phyloP scores from a whole-genome alignment of 2,329 filamentous ascomycete genomes.

The Cladorrhinum sp. region DNA sequence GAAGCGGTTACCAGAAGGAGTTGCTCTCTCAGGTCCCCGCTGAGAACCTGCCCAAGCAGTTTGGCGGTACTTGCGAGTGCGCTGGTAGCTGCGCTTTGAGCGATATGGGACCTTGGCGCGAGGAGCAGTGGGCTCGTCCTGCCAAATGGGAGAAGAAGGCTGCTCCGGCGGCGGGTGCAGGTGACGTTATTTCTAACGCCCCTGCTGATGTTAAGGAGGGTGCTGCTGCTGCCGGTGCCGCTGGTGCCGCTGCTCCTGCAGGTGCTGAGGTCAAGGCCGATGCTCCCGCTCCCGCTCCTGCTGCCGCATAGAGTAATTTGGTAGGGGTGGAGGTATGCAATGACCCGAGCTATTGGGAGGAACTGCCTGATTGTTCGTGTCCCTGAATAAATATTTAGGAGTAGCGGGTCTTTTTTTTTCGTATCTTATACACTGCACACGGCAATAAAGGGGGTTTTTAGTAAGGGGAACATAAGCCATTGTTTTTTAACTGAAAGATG shows the following conservation, averaged over 20 bases:
- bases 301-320: conserved; percentile 28
- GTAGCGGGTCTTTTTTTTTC: not conserved
- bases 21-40: conserved; percentile 78
- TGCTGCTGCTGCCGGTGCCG: conserved; percentile 35
- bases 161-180: conserved; percentile 43
- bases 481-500: not conserved
- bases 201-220: conserved; percentile 34
- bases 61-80: conserved; percentile 83
- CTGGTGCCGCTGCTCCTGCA: conserved; percentile 31
- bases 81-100: conserved; percentile 78
- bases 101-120: conserved; percentile 87
- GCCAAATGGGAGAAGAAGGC: conserved; percentile 64
- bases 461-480: not conserved
- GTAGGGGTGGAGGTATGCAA: not conserved
- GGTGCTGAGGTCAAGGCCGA: conserved; percentile 28
- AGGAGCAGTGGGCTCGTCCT: conserved; percentile 63
- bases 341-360: not conserved
- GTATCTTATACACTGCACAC: not conserved
- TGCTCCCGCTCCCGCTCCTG: conserved; percentile 19
- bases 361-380: conserved; percentile 1
- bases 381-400: not conserved
- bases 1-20: conserved; percentile 76
- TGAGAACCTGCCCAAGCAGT: conserved; percentile 84
- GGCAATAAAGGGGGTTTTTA: not conserved
- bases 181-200: conserved; percentile 36